These are phyloP conservation scores for Xerocomus brunneocitrinus DNA, from an alignment of 768 basidiomycete species.

Conservation along the genomic window DNA sequence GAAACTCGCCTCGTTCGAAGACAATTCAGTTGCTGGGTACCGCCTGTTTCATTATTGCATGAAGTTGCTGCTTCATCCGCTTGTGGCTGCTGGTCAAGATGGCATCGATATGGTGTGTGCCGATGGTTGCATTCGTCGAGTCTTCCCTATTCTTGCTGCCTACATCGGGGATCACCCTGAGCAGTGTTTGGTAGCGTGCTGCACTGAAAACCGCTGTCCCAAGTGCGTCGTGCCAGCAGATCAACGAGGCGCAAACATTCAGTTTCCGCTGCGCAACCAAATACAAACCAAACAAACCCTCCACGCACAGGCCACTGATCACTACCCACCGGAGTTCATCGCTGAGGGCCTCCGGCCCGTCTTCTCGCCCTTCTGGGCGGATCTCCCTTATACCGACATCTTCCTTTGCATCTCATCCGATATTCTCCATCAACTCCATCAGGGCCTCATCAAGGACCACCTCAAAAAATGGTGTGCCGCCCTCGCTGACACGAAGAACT, in stretches of 20 bases:
- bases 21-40: neutral
- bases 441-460: conserved; percentile 1
- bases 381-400: neutral
- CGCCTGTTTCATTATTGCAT: conserved; percentile 3
- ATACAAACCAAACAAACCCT: neutral
- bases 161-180: neutral
- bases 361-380: conserved; percentile 3
- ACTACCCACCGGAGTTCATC: neutral
- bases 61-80: neutral
- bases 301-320: neutral
- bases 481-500: neutral
- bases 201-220: neutral
- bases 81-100: neutral
- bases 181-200: neutral
- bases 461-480: neutral
- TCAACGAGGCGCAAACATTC: neutral
- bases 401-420: neutral
- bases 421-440: conserved; percentile 1
- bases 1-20: neutral
- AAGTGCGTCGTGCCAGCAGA: neutral
- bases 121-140: neutral
- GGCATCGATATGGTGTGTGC: conserved; percentile 3
- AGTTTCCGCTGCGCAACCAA: neutral
- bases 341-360: neutral
- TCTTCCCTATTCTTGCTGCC: conserved; percentile 1